These are phyloP conservation scores for Verticillium nubilum DNA, from an alignment of 2,329 filamentous ascomycete species.

Conservation along the genomic window DNA sequence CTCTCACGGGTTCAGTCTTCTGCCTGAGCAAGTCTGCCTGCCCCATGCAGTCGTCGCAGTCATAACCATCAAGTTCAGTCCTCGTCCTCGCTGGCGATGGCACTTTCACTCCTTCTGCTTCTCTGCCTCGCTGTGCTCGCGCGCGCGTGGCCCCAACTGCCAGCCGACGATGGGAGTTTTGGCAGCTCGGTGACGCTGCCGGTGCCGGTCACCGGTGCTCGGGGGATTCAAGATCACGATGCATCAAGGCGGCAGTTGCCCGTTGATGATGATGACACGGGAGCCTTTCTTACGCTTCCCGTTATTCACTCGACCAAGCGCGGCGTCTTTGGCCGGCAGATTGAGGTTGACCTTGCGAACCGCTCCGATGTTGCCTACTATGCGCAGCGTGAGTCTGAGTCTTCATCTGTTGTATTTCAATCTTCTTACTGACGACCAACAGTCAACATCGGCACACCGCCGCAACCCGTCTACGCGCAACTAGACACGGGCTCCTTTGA, in stretches of 20 bases:
- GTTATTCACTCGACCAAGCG: constrained; percentile 22
- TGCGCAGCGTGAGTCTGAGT: constrained; percentile 36
- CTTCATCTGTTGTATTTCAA: background rate
- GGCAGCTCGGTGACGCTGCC: constrained; percentile 6
- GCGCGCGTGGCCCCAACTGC: constrained; percentile 12
- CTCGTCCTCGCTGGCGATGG: constrained; percentile 8
- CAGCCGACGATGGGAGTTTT: constrained; percentile 7
- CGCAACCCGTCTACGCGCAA: constrained; percentile 47
- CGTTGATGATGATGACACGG: constrained; percentile 6
- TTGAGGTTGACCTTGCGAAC: constrained; percentile 41
- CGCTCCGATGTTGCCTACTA: constrained; percentile 50
- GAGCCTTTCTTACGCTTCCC: constrained; percentile 20
- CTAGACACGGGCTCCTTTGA: constrained; percentile 57
- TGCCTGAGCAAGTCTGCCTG: background rate
- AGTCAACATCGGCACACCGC: constrained; percentile 47
- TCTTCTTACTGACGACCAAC: background rate
- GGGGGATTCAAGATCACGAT: background rate
- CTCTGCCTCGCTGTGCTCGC: background rate
- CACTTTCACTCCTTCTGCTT: constrained; percentile 8
- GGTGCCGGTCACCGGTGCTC: constrained; percentile 6
- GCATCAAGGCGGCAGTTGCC: constrained; percentile 7
- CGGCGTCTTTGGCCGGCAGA: constrained; percentile 31
- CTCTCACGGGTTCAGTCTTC: too few relatives aligned
- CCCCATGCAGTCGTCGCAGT: background rate
- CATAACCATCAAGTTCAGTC: background rate